Base-by-base conservation (phyloP, 2,329 filamentous ascomycete genomes). In the Sarocladium strictum region DNA sequence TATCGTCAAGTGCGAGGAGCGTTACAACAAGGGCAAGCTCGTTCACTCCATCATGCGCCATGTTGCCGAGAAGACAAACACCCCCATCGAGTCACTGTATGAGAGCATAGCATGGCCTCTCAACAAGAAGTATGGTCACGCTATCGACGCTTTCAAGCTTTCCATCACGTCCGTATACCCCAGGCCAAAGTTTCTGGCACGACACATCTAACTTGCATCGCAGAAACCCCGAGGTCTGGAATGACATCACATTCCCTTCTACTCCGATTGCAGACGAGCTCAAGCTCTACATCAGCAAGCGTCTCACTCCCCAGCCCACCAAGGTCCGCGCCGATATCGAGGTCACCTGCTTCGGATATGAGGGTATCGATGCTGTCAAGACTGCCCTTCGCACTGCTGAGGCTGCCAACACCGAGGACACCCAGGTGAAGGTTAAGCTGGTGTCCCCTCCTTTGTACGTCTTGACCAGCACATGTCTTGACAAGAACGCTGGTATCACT, bases 1-100 rank as follows among this genome's bases (percentile, higher is more conserved):
- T 77, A 94, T 97, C 60, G 81, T 96, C 64, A 97, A 97, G 78
- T 99, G 95, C 71, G 94, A 99, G 72, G 94, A 99, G 78, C 85
- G 94, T 64, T 99, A 97, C 82, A 99, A 99, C 84, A 99, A 99
- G 86, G 90, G 90, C 79, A 99, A 99, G 80, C 95, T 96, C 80
- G 94, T 97, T 38, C 94, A 99, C 75, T 95, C 90, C 54, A 97
- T 99, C 74, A 93, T 99, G 89, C 87, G 93, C 71, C 94, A 99
- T 72, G 94, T 99, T 59, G 93, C 94, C 62, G 92, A 99, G 78
- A 97, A 97, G 82, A 96, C 91, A 41, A 85, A 89, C 68, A 89
- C 85, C 27, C 92, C 93, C n/a, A 95, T 99, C 67, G 90, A 97
- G 79, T 82, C 85, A 53, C 83, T 99, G 56, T 99, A 99, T 75